Evolutionary conservation across 2,329 filamentous ascomycete genomes (phyloP).

Genomic region (Penicillium sp.): DNA sequence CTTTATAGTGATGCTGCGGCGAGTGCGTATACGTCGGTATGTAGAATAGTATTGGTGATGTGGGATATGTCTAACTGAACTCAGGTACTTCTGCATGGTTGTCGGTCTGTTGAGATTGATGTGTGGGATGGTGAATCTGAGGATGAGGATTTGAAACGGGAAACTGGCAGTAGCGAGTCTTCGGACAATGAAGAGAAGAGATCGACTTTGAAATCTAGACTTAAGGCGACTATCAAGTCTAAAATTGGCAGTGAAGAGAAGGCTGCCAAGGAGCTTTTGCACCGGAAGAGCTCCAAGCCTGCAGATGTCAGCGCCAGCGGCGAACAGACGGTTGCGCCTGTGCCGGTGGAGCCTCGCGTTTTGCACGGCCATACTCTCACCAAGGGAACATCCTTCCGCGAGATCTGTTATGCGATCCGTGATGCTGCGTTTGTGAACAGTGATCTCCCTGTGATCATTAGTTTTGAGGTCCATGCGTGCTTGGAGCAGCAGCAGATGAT

Average conservation of each 20-base stretch:
- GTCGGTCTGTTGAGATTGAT: slow-evolving; percentile 91
- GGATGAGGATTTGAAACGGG: slow-evolving; percentile 29
- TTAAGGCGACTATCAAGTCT: slow-evolving; percentile 15
- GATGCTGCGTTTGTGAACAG: slow-evolving; percentile 76
- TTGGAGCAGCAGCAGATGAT: slow-evolving; percentile 83
- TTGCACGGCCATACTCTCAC: slow-evolving; percentile 87
- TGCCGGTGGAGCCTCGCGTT: slow-evolving; percentile 69
- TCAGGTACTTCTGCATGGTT: slow-evolving; percentile 74
- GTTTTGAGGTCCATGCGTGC: slow-evolving; percentile 85
- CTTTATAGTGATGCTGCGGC: slow-evolving; percentile 74
- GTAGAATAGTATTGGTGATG: slow-evolving; percentile 27
- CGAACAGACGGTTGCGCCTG: neutral
- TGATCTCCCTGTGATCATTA: slow-evolving; percentile 82
- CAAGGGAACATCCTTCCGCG: slow-evolving; percentile 79
- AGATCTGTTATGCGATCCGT: slow-evolving; percentile 77
- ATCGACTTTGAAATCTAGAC: slow-evolving; percentile 7
- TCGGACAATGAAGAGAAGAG: slow-evolving; percentile 3
- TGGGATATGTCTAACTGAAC: neutral
- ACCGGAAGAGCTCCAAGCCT: neutral
- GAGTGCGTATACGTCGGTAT: slow-evolving; percentile 73
- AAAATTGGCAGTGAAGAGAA: slow-evolving; percentile 14
- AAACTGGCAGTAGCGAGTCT: slow-evolving; percentile 29
- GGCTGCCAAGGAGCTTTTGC: neutral
- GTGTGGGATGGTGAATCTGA: slow-evolving; percentile 77
- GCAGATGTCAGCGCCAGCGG: neutral